Evolutionary conservation across 108 stramenopile genomes (phyloP).

Genomic region (Tribonema minus): DNA sequence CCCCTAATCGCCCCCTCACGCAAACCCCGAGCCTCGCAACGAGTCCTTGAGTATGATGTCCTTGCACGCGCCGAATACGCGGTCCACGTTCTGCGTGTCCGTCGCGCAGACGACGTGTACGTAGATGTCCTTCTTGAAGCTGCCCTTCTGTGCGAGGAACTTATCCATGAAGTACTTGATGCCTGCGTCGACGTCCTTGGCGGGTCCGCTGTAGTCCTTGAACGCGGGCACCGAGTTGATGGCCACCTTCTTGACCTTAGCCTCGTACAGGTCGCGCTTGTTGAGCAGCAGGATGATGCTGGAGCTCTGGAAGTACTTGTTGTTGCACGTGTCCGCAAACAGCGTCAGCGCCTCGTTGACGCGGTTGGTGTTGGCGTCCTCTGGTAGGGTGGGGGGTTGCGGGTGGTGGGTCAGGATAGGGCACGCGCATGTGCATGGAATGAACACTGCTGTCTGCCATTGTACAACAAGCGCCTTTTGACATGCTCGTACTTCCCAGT

Average conservation of each 20-base stretch:
- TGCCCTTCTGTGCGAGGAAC: neutral
- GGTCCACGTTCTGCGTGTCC: slow-evolving; percentile 59
- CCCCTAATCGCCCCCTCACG: too few species aligned
- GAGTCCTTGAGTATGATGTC: slow-evolving; percentile 55
- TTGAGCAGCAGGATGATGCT: slow-evolving; percentile 55
- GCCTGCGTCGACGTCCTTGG: slow-evolving; percentile 50
- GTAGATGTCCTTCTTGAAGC: slow-evolving; percentile 43
- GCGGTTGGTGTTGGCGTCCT: slow-evolving; percentile 87
- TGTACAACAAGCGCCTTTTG: too few species aligned
- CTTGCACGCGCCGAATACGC: slow-evolving; percentile 61
- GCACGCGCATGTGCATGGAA: too few species aligned
- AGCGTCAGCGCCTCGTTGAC: slow-evolving; percentile 92
- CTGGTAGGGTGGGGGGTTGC: too few species aligned
- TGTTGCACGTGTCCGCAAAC: slow-evolving; percentile 73
- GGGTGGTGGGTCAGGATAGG: too few species aligned
- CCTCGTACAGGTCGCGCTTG: slow-evolving; percentile 52
- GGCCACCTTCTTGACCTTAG: slow-evolving; percentile 38
- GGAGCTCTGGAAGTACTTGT: slow-evolving; percentile 33
- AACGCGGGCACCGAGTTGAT: slow-evolving; percentile 44
- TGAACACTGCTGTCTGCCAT: too few species aligned
- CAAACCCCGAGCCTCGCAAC: slow-evolving; percentile 30
- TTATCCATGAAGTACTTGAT: slow-evolving; percentile 40
- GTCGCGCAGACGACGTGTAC: slow-evolving; percentile 63
- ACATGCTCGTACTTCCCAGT: too few species aligned
- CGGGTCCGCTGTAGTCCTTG: slow-evolving; percentile 42